Conservation (phyloP, 148 eudicot species). For the Vaccinium vitisidaea region DNA sequence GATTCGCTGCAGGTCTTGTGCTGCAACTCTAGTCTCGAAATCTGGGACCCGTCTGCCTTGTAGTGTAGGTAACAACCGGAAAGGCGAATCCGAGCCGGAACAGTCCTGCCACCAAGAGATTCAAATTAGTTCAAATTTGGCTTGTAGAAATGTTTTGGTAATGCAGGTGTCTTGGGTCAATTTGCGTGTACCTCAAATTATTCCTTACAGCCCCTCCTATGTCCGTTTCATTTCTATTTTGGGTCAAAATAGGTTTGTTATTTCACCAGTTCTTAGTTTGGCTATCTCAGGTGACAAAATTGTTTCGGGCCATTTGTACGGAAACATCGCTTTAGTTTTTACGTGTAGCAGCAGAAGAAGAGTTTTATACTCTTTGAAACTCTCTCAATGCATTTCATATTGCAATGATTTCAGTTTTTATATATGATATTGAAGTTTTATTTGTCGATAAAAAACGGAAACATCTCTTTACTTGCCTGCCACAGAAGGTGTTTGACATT, state of each 20-base stretch:
- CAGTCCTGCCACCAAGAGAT: not conserved
- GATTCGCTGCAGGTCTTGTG: conserved; percentile 2
- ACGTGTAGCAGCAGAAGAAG: too few species aligned
- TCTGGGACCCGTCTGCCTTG: not conserved
- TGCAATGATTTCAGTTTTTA: too few species aligned
- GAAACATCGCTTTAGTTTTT: too few species aligned
- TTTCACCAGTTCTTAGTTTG: not conserved
- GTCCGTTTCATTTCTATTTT: too few species aligned
- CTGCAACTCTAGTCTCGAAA: not conserved
- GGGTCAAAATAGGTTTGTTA: not conserved
- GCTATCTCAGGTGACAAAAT: not conserved
- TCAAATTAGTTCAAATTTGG: not conserved
- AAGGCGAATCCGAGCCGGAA: not conserved
- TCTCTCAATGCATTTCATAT: too few species aligned
- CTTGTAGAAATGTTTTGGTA: not conserved
- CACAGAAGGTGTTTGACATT: not conserved
- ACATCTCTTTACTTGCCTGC: not conserved
- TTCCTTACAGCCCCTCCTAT: not conserved
- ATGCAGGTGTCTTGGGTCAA: not conserved
- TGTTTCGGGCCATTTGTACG: too few species aligned
- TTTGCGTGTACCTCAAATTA: not conserved
- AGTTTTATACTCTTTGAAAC: too few species aligned
- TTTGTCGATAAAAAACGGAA: not conserved
- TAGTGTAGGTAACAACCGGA: conserved; percentile 2
- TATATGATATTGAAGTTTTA: too few species aligned